phyloP scores from a whole-genome alignment of 768 basidiomycete genomes.

The Mycena rebaudengoi region DNA sequence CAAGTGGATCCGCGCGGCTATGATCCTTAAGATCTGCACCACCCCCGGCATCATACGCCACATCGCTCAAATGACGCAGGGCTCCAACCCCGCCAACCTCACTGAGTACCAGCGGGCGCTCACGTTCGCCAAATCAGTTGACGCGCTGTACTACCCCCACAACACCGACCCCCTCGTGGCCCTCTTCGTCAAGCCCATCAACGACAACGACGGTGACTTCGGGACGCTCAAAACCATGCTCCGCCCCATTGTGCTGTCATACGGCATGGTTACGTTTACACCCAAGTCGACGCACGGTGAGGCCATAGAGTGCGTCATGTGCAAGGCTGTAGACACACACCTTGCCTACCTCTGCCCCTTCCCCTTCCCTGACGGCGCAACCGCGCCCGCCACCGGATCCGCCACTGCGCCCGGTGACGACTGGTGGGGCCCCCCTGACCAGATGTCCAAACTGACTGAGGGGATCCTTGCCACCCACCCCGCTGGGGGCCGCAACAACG shows the following conservation, averaged over 20 bases:
- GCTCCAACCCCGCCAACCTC: neutral
- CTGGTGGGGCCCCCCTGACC: neutral
- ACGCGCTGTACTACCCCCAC: neutral
- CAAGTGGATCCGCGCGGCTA: too few species aligned
- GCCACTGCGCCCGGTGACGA: neutral
- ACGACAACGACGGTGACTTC: neutral
- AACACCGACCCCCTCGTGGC: neutral
- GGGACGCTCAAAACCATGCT: neutral
- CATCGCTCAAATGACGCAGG: neutral
- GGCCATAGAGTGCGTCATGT: neutral
- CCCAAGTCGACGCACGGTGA: neutral
- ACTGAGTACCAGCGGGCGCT: neutral
- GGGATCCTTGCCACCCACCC: neutral
- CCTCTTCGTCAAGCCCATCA: neutral
- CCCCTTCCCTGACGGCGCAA: too few species aligned
- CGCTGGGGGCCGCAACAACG: neutral
- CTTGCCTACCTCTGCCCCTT: neutral
- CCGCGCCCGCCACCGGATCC: too few species aligned
- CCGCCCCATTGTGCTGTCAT: neutral
- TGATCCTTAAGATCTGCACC: too few species aligned
- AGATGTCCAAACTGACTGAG: neutral
- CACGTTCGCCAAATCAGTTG: neutral
- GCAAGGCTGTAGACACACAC: neutral
- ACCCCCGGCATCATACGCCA: neutral
- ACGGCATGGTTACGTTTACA: neutral